Evolutionary conservation across 1,139 yeast species (phyloP), one percentile per base, ranked within the genome.

Genomic region (Yamadazyma songkhlaensis): DNA sequence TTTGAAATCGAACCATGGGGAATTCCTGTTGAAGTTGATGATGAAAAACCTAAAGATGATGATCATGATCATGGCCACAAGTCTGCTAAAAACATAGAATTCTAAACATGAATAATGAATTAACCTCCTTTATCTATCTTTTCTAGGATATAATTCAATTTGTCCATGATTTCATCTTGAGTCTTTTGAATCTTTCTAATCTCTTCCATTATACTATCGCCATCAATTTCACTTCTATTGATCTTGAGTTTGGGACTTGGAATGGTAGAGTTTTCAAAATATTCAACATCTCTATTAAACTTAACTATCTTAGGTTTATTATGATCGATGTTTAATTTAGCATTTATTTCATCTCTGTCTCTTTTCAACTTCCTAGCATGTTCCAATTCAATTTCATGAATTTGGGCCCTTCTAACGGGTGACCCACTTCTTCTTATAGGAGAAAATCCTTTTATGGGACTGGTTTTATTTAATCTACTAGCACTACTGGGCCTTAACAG

Each of bases 1-100:
- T 88, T 92, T 55, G 95, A 85, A 52, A 84, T 90, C 41, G 90
- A 85, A 47, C 87, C 81, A 53, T 90, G 96, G 95, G 87, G 95
- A 17, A 92, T 92, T 33, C 97, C 98, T 0, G 95, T 92, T 2
- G 97, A 87, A 43, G 29, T 34, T 23, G 89, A 81, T 40, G 80
- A 74, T 26, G 88, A 80, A 38, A 78, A 73, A 26, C 83, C 73
- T 12, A 74, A 66, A 39, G 26, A 44, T 23, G 47, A 45, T 31
- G 52, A 46, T 32, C 32, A 34, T 15, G 17, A 29, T 9, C 29
- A 34, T 24, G 55, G 54, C 9, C 48, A 49, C 10, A 67, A 54
- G 40, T 64, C 69, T 13, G 56, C 61, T 4, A 64, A 66, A 48
- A 57, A 62, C 41, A 59, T 67, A 25, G 73, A 67, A 25, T 67